phyloP scores from a whole-genome alignment of 352 stramenopile species.

The Globisporangium irregulare region DNA sequence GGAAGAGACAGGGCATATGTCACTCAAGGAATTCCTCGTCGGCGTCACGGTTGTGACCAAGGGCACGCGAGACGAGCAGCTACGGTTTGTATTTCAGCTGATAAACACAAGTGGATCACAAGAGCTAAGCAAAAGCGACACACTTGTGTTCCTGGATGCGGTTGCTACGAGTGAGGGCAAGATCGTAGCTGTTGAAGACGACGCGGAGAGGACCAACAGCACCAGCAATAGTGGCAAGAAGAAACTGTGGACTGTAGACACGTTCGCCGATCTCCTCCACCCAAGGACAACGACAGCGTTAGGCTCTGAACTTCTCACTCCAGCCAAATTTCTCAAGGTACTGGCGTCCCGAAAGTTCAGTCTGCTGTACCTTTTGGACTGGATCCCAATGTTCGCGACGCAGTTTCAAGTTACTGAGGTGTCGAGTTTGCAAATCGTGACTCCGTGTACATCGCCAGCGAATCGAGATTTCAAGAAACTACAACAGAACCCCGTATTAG shows the following conservation, averaged over 20 bases:
- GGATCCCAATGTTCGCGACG: slow-evolving; percentile 31
- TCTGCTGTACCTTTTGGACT: slow-evolving; percentile 26
- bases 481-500: neutral
- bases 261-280: slow-evolving; percentile 23
- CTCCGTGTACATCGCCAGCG: slow-evolving; percentile 4
- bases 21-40: slow-evolving; percentile 36
- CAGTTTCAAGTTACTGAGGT: slow-evolving; percentile 22
- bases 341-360: slow-evolving; percentile 18
- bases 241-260: slow-evolving; percentile 16
- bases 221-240: neutral
- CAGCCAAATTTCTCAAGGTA: slow-evolving; percentile 24
- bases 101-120: slow-evolving; percentile 19
- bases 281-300: neutral
- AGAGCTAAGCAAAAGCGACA: slow-evolving; percentile 27
- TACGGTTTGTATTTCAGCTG: slow-evolving; percentile 43
- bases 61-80: slow-evolving; percentile 38
- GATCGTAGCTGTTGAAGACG: slow-evolving; percentile 25
- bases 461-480: neutral
- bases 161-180: slow-evolving; percentile 10
- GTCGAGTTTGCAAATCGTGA: neutral
- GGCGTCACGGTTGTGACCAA: slow-evolving; percentile 28
- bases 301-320: slow-evolving; percentile 12
- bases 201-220: neutral
- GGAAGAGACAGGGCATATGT: slow-evolving; percentile 19
- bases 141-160: slow-evolving; percentile 21